phyloP scores from a whole-genome alignment of 306 rosid genomes.

The Styphnolobium japonicum region DNA sequence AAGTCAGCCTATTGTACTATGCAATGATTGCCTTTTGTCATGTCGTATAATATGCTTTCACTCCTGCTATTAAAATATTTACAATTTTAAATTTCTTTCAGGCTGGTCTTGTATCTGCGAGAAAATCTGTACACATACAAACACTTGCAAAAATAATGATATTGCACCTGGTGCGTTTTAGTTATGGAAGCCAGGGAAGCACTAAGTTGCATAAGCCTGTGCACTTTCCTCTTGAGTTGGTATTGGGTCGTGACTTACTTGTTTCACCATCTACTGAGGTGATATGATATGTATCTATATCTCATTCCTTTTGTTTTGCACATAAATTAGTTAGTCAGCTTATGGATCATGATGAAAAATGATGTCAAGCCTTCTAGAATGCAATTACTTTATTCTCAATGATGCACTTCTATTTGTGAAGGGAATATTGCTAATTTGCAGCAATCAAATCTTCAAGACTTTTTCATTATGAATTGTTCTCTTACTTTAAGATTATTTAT shows the following conservation, averaged over 20 bases:
- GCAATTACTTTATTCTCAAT: neutral
- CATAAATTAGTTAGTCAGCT: neutral
- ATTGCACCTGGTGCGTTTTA: conserved; percentile 88
- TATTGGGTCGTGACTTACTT: conserved; percentile 75
- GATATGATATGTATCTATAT: neutral
- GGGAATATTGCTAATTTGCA: neutral
- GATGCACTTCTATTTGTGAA: neutral
- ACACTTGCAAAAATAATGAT: conserved; percentile 85
- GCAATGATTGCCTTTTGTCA: neutral
- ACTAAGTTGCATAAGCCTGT: conserved; percentile 90
- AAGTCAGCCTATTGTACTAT: neutral
- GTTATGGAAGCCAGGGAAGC: conserved; percentile 97
- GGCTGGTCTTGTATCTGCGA: conserved; percentile 83
- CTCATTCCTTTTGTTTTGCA: neutral
- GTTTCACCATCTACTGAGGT: conserved; percentile 73
- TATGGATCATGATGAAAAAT: neutral
- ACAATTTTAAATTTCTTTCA: conserved; percentile 31
- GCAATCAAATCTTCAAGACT: neutral
- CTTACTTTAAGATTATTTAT: neutral
- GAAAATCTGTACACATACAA: conserved; percentile 69
- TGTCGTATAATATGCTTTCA: neutral
- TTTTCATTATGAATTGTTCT: neutral
- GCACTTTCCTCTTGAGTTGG: conserved; percentile 73
- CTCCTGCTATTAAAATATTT: conserved; percentile 2
- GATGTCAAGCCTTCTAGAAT: neutral